Evolutionary conservation across 2,329 filamentous ascomycete genomes (phyloP).

Genomic region (Colletotrichum gloeosporioides): DNA sequence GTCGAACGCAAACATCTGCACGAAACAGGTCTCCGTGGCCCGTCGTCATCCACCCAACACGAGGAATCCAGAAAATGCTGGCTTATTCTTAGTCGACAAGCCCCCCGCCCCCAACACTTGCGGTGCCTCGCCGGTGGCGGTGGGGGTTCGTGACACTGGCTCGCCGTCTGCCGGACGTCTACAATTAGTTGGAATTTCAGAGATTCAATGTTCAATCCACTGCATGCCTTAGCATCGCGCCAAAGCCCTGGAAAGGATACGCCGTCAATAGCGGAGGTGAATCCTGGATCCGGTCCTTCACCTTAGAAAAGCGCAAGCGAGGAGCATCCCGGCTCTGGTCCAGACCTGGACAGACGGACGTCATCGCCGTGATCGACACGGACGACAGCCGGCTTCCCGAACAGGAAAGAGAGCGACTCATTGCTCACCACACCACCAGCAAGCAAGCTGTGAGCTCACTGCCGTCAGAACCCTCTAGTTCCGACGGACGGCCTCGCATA

Average conservation of each 20-base stretch:
- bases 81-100: not conserved
- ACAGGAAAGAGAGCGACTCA: slow-evolving; percentile 13
- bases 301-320: not conserved
- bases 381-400: slow-evolving; percentile 14
- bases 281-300: not conserved
- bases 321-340: not conserved
- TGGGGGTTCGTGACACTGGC: not conserved
- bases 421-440: not conserved
- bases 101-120: not conserved
- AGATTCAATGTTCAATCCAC: not conserved
- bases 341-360: slow-evolving; percentile 4
- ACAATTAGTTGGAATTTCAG: not conserved
- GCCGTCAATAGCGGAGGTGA: not conserved
- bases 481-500: not conserved
- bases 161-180: not conserved
- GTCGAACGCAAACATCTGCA: not conserved
- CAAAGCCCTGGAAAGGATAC: not conserved
- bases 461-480: not conserved
- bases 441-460: not conserved
- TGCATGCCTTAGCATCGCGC: not conserved
- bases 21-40: not conserved
- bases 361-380: slow-evolving; percentile 18
- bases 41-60: not conserved
- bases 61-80: not conserved
- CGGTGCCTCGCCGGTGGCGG: not conserved